phyloP scores from a whole-genome alignment of 805 yeast genomes.

The Suhomyces sp. region DNA sequence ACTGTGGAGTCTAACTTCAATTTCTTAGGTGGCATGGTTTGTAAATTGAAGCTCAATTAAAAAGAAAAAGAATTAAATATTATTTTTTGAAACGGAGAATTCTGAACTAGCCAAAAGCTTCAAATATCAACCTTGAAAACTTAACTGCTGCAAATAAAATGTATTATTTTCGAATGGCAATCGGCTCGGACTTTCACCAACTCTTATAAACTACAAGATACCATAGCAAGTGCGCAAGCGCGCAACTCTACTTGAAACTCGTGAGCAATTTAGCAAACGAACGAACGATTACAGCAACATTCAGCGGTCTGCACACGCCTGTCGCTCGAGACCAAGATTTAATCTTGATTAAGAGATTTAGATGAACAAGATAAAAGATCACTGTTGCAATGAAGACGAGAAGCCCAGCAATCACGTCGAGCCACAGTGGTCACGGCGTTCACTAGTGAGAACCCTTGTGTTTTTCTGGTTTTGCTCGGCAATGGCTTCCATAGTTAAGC shows the following conservation, averaged over 20 bases:
- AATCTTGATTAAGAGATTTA: neutral
- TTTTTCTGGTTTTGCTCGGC: neutral
- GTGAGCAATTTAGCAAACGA: neutral
- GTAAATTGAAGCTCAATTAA: neutral
- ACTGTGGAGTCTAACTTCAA: neutral
- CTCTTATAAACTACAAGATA: neutral
- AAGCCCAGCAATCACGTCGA: neutral
- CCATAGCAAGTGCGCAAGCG: neutral
- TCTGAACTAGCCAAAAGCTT: too few species aligned
- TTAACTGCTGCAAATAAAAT: neutral
- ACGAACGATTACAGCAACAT: neutral
- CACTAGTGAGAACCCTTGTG: neutral
- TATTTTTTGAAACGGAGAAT: neutral
- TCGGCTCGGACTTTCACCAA: neutral
- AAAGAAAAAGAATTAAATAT: neutral
- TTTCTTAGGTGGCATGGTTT: conserved; percentile 1
- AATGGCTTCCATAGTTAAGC: neutral
- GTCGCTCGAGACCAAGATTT: neutral
- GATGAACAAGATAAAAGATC: neutral
- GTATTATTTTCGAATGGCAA: neutral
- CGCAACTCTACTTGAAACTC: neutral
- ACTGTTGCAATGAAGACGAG: neutral
- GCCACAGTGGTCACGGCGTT: neutral
- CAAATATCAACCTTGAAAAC: neutral
- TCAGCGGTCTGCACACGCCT: neutral